phyloP scores from a whole-genome alignment of 2,329 filamentous ascomycete species.

The Exophiala viscosa region DNA sequence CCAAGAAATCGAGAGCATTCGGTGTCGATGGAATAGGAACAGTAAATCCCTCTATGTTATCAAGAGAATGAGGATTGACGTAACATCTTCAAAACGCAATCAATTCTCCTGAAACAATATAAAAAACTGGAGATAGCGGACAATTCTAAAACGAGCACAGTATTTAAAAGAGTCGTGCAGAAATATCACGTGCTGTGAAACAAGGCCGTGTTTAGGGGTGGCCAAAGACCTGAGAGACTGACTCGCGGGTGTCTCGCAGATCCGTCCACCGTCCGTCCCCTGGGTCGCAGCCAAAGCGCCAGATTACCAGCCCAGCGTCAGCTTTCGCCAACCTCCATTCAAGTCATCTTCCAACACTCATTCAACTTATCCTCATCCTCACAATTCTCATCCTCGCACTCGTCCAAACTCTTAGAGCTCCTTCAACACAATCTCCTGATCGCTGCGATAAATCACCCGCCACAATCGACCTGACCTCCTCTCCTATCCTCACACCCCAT shows the following conservation, averaged over 20 bases:
- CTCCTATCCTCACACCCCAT: conserved; percentile 1
- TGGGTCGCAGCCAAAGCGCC: conserved; percentile 20
- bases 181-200: conserved; percentile 6
- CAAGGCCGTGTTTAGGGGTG: neutral
- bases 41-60: too few species aligned
- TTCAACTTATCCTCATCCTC: neutral
- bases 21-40: too few species aligned
- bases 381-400: neutral
- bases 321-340: conserved; percentile 17
- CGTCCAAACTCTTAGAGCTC: neutral
- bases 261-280: neutral
- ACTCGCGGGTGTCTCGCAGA: conserved; percentile 5
- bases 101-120: too few species aligned
- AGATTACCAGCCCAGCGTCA: conserved; percentile 23
- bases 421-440: neutral
- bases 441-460: neutral
- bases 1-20: neutral
- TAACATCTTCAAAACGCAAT: too few species aligned
- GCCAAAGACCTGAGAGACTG: neutral
- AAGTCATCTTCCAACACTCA: conserved; percentile 14
- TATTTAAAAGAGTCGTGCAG: too few species aligned
- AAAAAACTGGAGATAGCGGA: too few species aligned
- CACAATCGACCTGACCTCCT: neutral
- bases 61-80: too few species aligned
- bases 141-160: too few species aligned